Conservation (phyloP, 202 grass and related monocot species). For the Cymbopogon flexuosus region DNA sequence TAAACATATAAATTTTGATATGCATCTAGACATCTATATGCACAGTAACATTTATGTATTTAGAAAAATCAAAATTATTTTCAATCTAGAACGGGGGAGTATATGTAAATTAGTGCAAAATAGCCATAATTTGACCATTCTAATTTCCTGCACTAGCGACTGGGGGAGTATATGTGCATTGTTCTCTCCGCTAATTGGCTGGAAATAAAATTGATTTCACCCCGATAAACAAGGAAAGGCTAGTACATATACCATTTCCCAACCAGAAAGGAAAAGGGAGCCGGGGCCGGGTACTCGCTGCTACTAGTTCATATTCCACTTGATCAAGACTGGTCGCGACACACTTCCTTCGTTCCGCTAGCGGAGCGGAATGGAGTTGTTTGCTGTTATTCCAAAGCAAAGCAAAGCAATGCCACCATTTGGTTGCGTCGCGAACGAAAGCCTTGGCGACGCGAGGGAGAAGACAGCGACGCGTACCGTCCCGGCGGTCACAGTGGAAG, state of each 20-base stretch:
- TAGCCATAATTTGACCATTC: too few relatives aligned
- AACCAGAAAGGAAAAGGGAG: not conserved
- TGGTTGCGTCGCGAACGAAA: not conserved
- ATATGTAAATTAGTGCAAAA: too few relatives aligned
- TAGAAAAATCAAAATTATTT: too few relatives aligned
- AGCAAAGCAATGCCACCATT: not conserved
- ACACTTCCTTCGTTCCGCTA: not conserved
- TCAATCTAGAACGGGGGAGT: too few relatives aligned
- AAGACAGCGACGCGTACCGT: not conserved
- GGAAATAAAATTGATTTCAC: too few relatives aligned
- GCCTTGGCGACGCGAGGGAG: not conserved
- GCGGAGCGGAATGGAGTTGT: not conserved
- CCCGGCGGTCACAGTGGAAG: not conserved
- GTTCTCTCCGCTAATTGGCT: not conserved
- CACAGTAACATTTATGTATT: too few relatives aligned
- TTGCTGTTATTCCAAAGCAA: slow-evolving; percentile 30
- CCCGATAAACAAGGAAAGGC: not conserved
- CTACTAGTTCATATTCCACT: slow-evolving; percentile 23
- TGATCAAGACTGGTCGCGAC: slow-evolving; percentile 25
- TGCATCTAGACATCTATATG: too few relatives aligned
- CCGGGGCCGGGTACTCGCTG: not conserved
- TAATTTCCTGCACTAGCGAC: too few relatives aligned
- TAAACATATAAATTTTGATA: too few relatives aligned
- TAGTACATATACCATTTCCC: not conserved
- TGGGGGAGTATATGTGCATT: too few relatives aligned